Conservation (phyloP, 108 stramenopile genomes). For the Nannochloropsis granulata region DNA sequence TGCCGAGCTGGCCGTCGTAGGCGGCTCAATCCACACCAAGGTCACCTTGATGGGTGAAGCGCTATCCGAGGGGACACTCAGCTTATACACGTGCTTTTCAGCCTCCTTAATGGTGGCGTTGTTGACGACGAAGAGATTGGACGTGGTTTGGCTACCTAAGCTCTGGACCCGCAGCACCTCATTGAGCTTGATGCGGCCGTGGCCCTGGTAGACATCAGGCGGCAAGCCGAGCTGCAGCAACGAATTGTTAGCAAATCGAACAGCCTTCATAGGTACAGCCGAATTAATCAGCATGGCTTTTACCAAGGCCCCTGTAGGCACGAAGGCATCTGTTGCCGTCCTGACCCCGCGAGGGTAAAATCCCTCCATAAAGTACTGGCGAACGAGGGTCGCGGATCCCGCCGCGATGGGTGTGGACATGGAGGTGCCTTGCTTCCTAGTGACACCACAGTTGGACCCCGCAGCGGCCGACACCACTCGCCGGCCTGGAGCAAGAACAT, state of each 20-base stretch:
- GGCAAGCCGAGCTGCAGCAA: conserved; percentile 4
- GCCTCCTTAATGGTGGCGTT: conserved; percentile 11
- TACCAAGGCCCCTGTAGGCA: conserved; percentile 25
- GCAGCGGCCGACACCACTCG: conserved; percentile 12
- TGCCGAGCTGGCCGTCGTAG: conserved; percentile 13
- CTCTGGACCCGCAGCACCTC: conserved; percentile 17
- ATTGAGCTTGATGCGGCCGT: conserved; percentile 23
- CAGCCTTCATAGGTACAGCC: conserved; percentile 1
- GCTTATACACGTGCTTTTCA: conserved; percentile 11
- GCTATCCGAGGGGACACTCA: neutral
- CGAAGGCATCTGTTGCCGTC: neutral
- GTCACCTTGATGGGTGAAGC: conserved; percentile 3
- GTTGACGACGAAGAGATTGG: conserved; percentile 27
- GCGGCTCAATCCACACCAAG: conserved; percentile 34
- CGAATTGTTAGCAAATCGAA: neutral
- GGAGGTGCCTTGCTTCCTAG: conserved; percentile 26
- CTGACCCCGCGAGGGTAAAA: conserved; percentile 17
- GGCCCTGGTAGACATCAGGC: conserved; percentile 32
- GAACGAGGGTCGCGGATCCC: conserved; percentile 30
- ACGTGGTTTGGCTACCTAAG: neutral
- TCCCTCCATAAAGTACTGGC: conserved; percentile 34
- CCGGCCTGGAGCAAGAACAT: conserved; percentile 32
- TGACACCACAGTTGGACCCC: neutral
- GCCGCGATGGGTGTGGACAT: conserved; percentile 37
- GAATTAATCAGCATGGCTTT: conserved; percentile 36